Base-by-base conservation (phyloP, 495 filamentous ascomycete genomes). In the Tetracladium setigerum region DNA sequence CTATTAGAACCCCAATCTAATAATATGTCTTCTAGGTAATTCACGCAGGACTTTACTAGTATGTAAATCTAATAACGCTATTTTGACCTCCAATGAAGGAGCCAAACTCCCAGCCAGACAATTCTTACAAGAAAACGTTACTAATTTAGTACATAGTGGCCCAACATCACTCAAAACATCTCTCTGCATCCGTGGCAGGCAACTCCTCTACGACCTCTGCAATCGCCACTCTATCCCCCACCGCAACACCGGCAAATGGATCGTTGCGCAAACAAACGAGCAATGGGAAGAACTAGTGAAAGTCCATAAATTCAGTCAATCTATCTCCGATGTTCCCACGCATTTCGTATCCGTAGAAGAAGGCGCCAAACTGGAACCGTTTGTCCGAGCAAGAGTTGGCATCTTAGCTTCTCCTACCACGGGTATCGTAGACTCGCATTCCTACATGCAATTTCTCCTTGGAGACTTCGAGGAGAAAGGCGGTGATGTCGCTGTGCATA, bases 11-110 rank as follows among this genome's bases (percentile, higher is more conserved):
- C 24, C 14, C 14, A 30, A 36, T 14, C 30, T 10, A 30, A 30
- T 13, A 17, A 40, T 3, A 3, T 47, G 0, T 32, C 19, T 5
- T 22, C 4, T 50, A 87, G 84, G 91, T 97, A 35, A 95, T 97
- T 47, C 92, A 98, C 57, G 92, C 86, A 1, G 94, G 94, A 34
- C 77, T 97, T 36, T 97, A 98, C 71, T 98, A 98, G 22, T 27
- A 27, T 3, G 22, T 3, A 7, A 27, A 27, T 3, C 3, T 7
- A 27, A 27, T 27, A 7, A 3, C 22, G 7, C 22, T 7, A 7
- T 7, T 7, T 27, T 27, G 22, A 7, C 22, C 22, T 7, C 7
- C 22, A 27, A 3, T 27, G 3, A 27, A 27, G 7, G 22, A 27
- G 22, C 7, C 22, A 7, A 3, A 3, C 3, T 27, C 22, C 7